Conservation (phyloP, 495 filamentous ascomycete genomes). For the Penicillium malachiteum region DNA sequence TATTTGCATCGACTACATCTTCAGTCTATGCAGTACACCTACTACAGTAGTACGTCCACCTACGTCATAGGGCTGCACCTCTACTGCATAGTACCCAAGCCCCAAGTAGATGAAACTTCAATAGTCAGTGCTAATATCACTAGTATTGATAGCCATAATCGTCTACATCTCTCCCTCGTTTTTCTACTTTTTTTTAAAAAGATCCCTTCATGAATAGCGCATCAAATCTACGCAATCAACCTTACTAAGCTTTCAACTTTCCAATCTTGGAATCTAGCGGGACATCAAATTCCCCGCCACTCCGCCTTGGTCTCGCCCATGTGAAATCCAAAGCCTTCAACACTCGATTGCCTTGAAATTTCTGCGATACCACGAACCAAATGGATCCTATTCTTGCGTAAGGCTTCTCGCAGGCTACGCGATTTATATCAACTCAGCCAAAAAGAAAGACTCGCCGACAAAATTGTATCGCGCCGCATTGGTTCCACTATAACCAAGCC, state of each 20-base stretch:
- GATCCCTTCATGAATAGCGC: no score
- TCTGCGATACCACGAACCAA: not conserved
- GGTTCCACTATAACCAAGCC: not conserved
- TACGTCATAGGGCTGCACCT: no score
- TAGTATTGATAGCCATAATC: no score
- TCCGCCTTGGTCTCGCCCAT: not conserved
- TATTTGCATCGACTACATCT: no score
- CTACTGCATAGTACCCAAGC: no score
- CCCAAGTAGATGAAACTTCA: no score
- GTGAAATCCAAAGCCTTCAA: not conserved
- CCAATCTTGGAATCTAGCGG: not conserved
- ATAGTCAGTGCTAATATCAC: no score
- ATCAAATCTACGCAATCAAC: no score
- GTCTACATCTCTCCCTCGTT: no score
- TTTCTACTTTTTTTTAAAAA: no score
- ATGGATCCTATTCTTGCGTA: conserved; percentile 2
- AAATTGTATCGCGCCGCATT: conserved; percentile 9
- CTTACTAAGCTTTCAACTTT: not conserved
- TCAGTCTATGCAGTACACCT: no score
- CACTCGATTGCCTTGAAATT: not conserved
- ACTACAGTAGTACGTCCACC: no score
- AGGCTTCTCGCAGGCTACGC: not conserved
- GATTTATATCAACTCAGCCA: not conserved
- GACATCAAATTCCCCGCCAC: conserved; percentile 3
- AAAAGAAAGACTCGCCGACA: not conserved